Percentiles rank a stretch among this genome's conserved stretches.
These are phyloP conservation scores for Boletus smithii DNA, from an alignment of 1,284 basidiomycete genomes.

Conservation along the genomic window DNA sequence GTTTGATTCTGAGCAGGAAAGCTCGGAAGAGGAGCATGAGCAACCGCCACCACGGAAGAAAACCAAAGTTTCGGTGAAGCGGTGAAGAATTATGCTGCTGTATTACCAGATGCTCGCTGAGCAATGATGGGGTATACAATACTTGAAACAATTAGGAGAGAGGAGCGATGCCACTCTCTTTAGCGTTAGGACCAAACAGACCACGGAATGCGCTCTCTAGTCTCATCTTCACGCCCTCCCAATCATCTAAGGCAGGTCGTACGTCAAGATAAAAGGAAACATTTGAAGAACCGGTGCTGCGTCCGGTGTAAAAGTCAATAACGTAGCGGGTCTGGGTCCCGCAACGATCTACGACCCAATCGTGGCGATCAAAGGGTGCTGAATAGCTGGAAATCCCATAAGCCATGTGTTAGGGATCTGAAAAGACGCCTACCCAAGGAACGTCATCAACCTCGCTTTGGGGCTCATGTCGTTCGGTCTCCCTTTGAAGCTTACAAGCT, in stretches of 20 bases:
- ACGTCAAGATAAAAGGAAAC: slow-evolving; percentile 92
- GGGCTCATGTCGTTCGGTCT: slow-evolving; percentile 72
- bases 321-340: slow-evolving; percentile 89
- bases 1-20: slow-evolving; percentile 41
- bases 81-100: slow-evolving; percentile 26
- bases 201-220: slow-evolving; percentile 47
- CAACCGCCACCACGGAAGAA: slow-evolving; percentile 40
- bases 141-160: slow-evolving; percentile 15
- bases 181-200: slow-evolving; percentile 33
- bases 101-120: slow-evolving; percentile 15
- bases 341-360: slow-evolving; percentile 95
- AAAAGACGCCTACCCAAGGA: slow-evolving; percentile 72
- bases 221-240: slow-evolving; percentile 86
- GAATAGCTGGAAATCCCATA: slow-evolving; percentile 62
- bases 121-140: slow-evolving; percentile 15
- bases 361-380: slow-evolving; percentile 94
- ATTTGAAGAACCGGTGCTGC: slow-evolving; percentile 41
- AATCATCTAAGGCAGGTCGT: slow-evolving; percentile 87
- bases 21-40: slow-evolving; percentile 33
- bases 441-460: slow-evolving; percentile 77
- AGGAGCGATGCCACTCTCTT: slow-evolving; percentile 18
- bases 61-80: slow-evolving; percentile 36
- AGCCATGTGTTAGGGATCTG: neutral
- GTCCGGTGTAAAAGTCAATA: slow-evolving; percentile 98
- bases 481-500: slow-evolving; percentile 85